These are phyloP conservation scores for Balamuthia mandrillaris DNA, from an alignment of 208 protist species.

Conservation along the genomic window DNA sequence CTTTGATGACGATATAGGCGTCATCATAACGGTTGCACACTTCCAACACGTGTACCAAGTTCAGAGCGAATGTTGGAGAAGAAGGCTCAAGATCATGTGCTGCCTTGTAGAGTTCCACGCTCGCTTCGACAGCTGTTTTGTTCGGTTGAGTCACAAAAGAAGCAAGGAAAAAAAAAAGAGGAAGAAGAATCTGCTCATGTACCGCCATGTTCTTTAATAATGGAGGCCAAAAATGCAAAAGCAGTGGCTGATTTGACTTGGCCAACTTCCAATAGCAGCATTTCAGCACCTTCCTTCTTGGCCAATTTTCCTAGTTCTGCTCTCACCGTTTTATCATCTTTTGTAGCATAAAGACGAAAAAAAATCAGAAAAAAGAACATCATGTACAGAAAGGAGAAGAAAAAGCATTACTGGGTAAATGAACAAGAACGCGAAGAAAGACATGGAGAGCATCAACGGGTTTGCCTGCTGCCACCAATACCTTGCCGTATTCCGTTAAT, in stretches of 20 bases:
- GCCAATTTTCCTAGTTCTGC: no score
- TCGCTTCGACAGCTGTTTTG: conserved; percentile 10
- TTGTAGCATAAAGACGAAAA: background rate
- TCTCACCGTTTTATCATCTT: no score
- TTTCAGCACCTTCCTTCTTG: no score
- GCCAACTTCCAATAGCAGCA: no score
- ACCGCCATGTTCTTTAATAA: background rate
- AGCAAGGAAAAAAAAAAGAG: background rate
- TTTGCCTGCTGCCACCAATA: background rate
- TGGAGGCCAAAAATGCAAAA: background rate
- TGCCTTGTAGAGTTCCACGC: background rate
- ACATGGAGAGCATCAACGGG: background rate
- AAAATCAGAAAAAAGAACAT: background rate
- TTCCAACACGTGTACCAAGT: conserved; percentile 55
- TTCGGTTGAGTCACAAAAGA: no score
- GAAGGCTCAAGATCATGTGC: background rate
- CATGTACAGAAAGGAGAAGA: background rate
- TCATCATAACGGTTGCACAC: background rate
- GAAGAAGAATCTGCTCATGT: background rate
- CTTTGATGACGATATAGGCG: background rate
- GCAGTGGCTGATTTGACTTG: background rate
- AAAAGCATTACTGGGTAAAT: background rate
- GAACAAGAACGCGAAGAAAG: background rate
- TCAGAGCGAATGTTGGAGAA: conserved; percentile 42
- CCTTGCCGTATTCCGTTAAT: background rate